A percentile compares a stretch with the other conserved stretches of the same genome.
Evolutionary conservation across 1,139 yeast genomes (phyloP).

Genomic region (Kodamaea arcana): DNA sequence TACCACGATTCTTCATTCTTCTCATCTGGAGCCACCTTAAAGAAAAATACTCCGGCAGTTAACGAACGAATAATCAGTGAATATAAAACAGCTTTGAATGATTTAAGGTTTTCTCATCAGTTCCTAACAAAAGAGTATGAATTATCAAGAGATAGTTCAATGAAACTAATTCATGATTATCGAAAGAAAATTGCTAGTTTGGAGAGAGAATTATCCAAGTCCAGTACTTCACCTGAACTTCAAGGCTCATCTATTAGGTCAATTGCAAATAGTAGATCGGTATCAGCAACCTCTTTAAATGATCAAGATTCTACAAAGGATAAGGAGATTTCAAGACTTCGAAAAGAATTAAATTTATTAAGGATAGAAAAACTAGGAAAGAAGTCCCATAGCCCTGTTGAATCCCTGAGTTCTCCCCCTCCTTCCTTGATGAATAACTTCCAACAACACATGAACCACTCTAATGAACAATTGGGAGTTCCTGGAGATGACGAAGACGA

Average conservation of each 20-base stretch:
- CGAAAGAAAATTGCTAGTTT: constrained; percentile 41
- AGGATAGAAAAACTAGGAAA: constrained; percentile 47
- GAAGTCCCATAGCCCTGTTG: constrained; percentile 8
- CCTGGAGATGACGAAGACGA: constrained; percentile 17
- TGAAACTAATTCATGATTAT: constrained; percentile 45
- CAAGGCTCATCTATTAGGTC: constrained; percentile 9
- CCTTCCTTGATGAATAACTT: constrained; percentile 9
- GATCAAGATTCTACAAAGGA: constrained; percentile 35
- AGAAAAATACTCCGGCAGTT: constrained; percentile 17
- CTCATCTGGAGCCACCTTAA: constrained; percentile 10
- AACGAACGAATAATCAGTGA: constrained; percentile 32
- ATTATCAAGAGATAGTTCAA: constrained; percentile 49
- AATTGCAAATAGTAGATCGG: constrained; percentile 19
- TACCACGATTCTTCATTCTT: constrained; percentile 24
- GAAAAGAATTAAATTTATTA: constrained; percentile 45
- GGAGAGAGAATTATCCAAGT: constrained; percentile 40
- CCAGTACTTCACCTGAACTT: constrained; percentile 4
- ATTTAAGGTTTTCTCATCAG: constrained; percentile 60
- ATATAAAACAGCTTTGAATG: constrained; percentile 54
- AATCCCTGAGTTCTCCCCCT: constrained; percentile 6
- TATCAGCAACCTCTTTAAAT: constrained; percentile 15
- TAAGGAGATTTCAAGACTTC: constrained; percentile 42
- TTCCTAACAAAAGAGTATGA: constrained; percentile 59
- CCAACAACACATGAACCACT: constrained; percentile 4
- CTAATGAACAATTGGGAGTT: constrained; percentile 9